These are phyloP conservation scores for Gentiana straminea DNA, from an alignment of 257 asterid genomes.

Conservation along the genomic window DNA sequence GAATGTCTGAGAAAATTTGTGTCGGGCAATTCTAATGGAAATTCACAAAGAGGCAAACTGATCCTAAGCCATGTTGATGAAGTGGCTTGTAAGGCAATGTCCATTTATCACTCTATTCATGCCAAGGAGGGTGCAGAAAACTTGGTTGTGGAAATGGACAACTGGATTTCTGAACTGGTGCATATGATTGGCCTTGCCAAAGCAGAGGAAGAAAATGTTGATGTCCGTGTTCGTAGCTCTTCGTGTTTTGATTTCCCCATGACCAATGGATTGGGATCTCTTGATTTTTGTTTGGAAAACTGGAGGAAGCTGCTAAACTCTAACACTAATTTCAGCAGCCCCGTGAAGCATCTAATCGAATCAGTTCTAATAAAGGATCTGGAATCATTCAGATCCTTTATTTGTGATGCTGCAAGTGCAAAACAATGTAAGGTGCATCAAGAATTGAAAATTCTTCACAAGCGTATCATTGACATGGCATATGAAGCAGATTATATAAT, in stretches of 20 bases:
- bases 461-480: background rate
- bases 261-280: background rate
- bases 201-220: background rate
- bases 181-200: background rate
- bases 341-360: background rate
- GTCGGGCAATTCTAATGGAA: no score
- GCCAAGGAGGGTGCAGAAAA: background rate
- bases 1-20: background rate
- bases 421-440: no score
- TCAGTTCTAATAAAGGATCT: no score
- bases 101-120: slow-evolving; percentile 1
- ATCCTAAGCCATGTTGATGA: background rate
- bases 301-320: background rate
- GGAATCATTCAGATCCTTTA: no score
- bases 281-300: background rate
- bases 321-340: background rate
- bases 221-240: background rate
- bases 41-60: background rate
- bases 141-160: background rate
- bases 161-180: background rate
- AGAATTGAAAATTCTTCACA: background rate
- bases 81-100: background rate
- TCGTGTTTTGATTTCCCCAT: background rate
- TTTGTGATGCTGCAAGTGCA: no score
- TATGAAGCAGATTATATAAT: slow-evolving; percentile 5